A percentile compares a stretch with the other conserved stretches of the same genome.
These are phyloP conservation scores for Allium sativum DNA, from an alignment of 106 monocot species.

Conservation along the genomic window DNA sequence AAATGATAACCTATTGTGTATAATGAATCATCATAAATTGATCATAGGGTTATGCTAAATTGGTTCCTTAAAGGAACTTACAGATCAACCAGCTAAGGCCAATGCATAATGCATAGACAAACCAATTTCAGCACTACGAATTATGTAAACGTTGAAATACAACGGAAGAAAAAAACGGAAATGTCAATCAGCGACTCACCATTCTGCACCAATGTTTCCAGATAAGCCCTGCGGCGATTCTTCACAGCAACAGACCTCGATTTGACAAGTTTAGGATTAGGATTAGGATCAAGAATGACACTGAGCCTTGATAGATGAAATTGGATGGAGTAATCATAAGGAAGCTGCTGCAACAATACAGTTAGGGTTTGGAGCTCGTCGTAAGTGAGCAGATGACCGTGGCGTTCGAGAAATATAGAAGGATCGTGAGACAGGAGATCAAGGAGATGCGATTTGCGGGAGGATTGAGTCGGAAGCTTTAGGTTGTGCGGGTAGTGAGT, in stretches of 20 bases:
- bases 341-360: slow-evolving; percentile 1
- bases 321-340: slow-evolving; percentile 23
- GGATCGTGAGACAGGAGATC: slow-evolving; percentile 80
- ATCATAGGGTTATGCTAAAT: too few species aligned
- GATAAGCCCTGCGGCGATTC: slow-evolving; percentile 71
- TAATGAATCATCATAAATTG: too few species aligned
- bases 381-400: slow-evolving; percentile 47
- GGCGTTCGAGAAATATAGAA: slow-evolving; percentile 84
- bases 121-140: too few species aligned
- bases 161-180: too few species aligned
- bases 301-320: slow-evolving; percentile 59
- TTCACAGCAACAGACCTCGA: slow-evolving; percentile 33
- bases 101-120: too few species aligned
- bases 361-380: slow-evolving; percentile 56
- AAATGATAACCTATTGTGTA: too few species aligned
- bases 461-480: slow-evolving; percentile 8
- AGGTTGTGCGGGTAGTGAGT: slow-evolving; percentile 62
- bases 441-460: slow-evolving; percentile 54
- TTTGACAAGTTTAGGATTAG: slow-evolving; percentile 12
- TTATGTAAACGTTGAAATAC: too few species aligned
- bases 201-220: slow-evolving; percentile 39
- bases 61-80: too few species aligned
- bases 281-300: slow-evolving; percentile 19
- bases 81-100: too few species aligned
- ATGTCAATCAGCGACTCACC: too few species aligned